Conservation (phyloP, 805 yeast species). For the Candida manassasensis region DNA sequence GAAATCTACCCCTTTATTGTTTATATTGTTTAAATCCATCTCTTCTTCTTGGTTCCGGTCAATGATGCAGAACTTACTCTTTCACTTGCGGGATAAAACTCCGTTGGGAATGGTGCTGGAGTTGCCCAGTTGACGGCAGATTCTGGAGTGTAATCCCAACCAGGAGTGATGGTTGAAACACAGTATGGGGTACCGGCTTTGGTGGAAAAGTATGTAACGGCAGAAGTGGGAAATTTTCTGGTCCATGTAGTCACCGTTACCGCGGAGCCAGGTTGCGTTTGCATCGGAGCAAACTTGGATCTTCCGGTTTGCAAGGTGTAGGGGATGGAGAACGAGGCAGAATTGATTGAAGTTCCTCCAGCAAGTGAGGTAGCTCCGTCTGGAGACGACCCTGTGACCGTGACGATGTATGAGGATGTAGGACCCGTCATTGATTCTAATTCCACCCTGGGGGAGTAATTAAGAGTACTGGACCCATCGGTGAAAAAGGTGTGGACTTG, state of each 20-base stretch:
- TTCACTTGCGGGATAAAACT: constrained; percentile 57
- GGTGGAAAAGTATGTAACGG: constrained; percentile 53
- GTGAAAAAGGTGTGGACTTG: constrained; percentile 55
- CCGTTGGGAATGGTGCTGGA: constrained; percentile 65
- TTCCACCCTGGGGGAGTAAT: constrained; percentile 63
- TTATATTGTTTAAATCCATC: constrained; percentile 33
- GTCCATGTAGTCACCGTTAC: constrained; percentile 68
- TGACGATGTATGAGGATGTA: constrained; percentile 39
- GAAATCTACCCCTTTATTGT: no score
- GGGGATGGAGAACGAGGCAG: constrained; percentile 58
- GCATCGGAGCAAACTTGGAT: constrained; percentile 89
- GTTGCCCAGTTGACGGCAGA: constrained; percentile 67
- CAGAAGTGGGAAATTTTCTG: constrained; percentile 61
- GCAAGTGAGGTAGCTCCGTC: constrained; percentile 36
- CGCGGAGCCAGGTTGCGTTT: constrained; percentile 71
- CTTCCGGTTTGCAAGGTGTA: constrained; percentile 76
- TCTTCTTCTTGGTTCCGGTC: constrained; percentile 28
- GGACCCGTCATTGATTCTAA: constrained; percentile 73
- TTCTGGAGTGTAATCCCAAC: constrained; percentile 69
- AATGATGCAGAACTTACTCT: constrained; percentile 40
- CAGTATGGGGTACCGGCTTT: constrained; percentile 38
- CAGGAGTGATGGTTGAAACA: constrained; percentile 73
- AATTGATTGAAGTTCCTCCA: constrained; percentile 18
- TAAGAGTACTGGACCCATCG: constrained; percentile 46
- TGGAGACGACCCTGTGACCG: constrained; percentile 37